Percentiles rank a stretch among this genome's conserved stretches.
Conservation (phyloP, 768 basidiomycete species). For the Boletus vinaceobasis region DNA sequence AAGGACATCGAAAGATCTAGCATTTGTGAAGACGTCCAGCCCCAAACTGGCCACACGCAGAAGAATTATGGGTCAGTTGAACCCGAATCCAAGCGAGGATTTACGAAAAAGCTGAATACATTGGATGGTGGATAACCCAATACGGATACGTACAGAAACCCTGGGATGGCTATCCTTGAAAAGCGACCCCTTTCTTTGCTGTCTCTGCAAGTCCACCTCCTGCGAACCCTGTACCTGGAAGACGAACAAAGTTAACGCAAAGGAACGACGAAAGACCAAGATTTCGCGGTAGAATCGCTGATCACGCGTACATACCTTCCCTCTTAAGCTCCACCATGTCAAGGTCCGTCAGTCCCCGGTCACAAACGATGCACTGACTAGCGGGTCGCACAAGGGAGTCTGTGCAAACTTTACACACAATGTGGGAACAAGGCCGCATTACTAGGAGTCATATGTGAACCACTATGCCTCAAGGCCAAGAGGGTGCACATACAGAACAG, state of each 20-base stretch:
- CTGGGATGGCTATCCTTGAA: slow-evolving; percentile 63
- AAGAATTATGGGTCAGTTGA: background rate
- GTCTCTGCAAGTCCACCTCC: slow-evolving; percentile 94
- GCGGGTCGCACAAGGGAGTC: slow-evolving; percentile 79
- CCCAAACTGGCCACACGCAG: background rate
- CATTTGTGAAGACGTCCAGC: background rate
- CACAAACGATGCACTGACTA: slow-evolving; percentile 87
- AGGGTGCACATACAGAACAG: slow-evolving; percentile 54
- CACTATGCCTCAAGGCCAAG: background rate
- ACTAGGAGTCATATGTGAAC: slow-evolving; percentile 39
- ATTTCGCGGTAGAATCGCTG: background rate
- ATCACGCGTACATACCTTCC: slow-evolving; percentile 59
- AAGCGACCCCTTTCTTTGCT: slow-evolving; percentile 72
- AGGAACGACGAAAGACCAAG: background rate
- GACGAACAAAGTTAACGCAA: slow-evolving; percentile 1
- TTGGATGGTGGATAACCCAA: background rate
- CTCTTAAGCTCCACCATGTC: slow-evolving; percentile 83
- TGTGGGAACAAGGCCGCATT: slow-evolving; percentile 86
- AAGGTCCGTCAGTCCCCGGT: slow-evolving; percentile 56
- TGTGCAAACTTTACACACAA: slow-evolving; percentile 86
- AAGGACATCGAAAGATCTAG: background rate
- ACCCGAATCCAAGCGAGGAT: background rate
- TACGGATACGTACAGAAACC: slow-evolving; percentile 6
- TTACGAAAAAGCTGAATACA: background rate
- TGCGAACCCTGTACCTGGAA: slow-evolving; percentile 84